phyloP scores from a whole-genome alignment of 768 basidiomycete species.

The Russula vinacea region DNA sequence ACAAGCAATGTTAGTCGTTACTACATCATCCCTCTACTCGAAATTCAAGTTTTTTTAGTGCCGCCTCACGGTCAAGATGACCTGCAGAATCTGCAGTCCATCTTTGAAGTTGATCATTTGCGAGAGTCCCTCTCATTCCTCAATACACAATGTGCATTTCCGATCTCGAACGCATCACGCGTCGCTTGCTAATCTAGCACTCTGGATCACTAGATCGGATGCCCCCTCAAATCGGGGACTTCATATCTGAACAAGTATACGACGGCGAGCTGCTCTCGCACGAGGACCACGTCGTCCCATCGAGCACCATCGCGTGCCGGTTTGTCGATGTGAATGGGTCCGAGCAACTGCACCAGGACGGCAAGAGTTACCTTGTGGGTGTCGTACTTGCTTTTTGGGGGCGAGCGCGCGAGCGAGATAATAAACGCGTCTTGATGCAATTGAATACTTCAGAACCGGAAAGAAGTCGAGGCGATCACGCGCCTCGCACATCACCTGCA shows the following conservation, averaged over 20 bases:
- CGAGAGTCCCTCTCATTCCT: conserved; percentile 50
- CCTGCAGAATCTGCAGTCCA: conserved; percentile 59
- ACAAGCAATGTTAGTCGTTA: conserved; percentile 40
- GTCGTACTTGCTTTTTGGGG: not conserved
- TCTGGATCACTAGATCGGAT: conserved; percentile 69
- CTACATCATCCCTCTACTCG: not conserved
- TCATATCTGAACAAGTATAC: conserved; percentile 71
- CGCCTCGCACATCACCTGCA: conserved; percentile 58
- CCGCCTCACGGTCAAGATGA: conserved; percentile 79
- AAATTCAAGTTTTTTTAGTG: conserved; percentile 46
- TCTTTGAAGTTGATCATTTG: conserved; percentile 75
- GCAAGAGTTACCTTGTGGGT: conserved; percentile 18
- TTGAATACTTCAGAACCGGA: conserved; percentile 50
- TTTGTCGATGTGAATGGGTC: conserved; percentile 57
- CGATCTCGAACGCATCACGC: not conserved
- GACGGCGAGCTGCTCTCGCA: conserved; percentile 54
- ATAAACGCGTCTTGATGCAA: not conserved
- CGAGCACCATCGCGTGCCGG: conserved; percentile 48
- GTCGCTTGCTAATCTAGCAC: conserved; percentile 19
- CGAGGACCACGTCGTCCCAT: conserved; percentile 48
- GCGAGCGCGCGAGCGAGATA: too few relatives aligned
- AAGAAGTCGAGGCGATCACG: conserved; percentile 56
- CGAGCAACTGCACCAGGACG: conserved; percentile 34
- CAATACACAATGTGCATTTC: conserved; percentile 63
- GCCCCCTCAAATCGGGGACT: conserved; percentile 73